phyloP scores from a whole-genome alignment of 257 asterid genomes.

The Solanum gandarillasii region DNA sequence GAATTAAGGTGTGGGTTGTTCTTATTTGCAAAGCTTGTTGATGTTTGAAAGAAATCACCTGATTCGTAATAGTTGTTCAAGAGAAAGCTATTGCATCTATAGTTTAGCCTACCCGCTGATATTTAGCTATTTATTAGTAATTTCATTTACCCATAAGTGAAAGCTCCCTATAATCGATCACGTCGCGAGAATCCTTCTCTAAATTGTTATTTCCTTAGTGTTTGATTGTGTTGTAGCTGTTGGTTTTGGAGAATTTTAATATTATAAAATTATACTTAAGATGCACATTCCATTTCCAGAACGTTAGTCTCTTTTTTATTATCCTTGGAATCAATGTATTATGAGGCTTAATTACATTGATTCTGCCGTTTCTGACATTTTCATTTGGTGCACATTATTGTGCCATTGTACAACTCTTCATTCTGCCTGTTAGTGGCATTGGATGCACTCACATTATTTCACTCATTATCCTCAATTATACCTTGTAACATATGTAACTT shows the following conservation, averaged over 20 bases:
- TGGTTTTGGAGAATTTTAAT: not conserved
- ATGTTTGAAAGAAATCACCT: too few relatives aligned
- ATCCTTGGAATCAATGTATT: not conserved
- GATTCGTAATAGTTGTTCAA: too few relatives aligned
- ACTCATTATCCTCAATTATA: not conserved
- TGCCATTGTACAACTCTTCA: not conserved
- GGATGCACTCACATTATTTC: not conserved
- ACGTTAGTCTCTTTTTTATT: not conserved
- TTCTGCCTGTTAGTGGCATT: not conserved
- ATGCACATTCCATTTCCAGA: not conserved
- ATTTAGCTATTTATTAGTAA: too few relatives aligned
- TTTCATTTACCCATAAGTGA: too few relatives aligned
- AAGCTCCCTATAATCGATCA: too few relatives aligned
- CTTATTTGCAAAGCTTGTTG: too few relatives aligned
- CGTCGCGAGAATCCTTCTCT: too few relatives aligned
- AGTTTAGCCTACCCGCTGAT: too few relatives aligned
- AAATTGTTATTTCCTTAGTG: too few relatives aligned
- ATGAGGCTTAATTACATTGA: not conserved
- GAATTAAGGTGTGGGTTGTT: too few relatives aligned
- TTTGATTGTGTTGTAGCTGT: too few relatives aligned
- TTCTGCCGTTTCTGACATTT: not conserved
- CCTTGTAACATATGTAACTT: not conserved
- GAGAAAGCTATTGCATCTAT: too few relatives aligned
- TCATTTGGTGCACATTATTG: not conserved
- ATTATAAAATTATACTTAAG: not conserved